Base-by-base conservation (phyloP, 129 eudicot genomes). In the Tanacetum coccineum region DNA sequence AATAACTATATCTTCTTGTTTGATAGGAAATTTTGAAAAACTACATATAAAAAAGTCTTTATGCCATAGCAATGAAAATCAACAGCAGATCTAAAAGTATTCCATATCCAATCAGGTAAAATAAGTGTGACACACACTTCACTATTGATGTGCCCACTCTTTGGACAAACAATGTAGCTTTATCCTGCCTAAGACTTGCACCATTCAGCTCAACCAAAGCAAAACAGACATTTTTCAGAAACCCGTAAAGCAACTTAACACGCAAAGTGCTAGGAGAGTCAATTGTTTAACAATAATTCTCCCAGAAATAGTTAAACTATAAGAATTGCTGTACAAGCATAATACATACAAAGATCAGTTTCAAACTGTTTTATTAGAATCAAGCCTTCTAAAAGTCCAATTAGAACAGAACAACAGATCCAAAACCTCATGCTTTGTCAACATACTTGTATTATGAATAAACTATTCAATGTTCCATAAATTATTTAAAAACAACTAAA, bases 371-470 rank as follows among this genome's bases (percentile, higher is more conserved):
- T 58, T 32, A 59, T 32, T 46, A 20, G 55, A 50, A 67, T 59
- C 63, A 67, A 39, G 9, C 68, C 67, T 59, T 36, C 62, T 44
- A 53, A 72, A 72, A 52, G 13, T n/a, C 52, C 45, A 60, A 40
- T 25, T 9, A 61, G 25, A 60, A 60, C 59, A 75, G 26, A 59
- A 21, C 57, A 75, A 67, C 69, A 62, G 67, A 75, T 75, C 74
- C 61, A 26, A 59, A 21, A 4, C 69, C 0, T 12, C 72, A 47
- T 64, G 66, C 3, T 54, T 4, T 39, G 47, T 21, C 19, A 4
- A 1, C 54, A 49, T 13, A 14, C 2, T 49, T 45, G 20, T 19
- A 53, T 26, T 12, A 47, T 51, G 30, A 44, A 72, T 66, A 66
- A 32, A 19, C 12, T 17, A 78, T 20, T 62, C 59, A 10, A 19